Base-by-base conservation (phyloP, 495 filamentous ascomycete species). In the Neurospora pannonica region DNA sequence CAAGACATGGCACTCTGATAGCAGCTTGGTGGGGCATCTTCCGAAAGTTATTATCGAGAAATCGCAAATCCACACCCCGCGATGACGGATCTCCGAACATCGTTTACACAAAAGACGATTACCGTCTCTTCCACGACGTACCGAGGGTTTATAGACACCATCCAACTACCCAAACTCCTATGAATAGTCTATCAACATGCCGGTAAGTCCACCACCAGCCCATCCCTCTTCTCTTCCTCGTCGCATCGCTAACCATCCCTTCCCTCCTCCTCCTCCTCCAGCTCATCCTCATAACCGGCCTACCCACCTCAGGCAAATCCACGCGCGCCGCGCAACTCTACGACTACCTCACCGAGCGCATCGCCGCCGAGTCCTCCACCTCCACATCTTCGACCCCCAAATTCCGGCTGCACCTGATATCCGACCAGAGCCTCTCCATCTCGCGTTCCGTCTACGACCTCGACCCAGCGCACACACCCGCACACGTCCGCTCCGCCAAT, bases 201-300 rank as follows among this genome's bases (percentile, higher is more conserved):
- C 54, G 28, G 54, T 67, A 67, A 67, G 54, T 15, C 13, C 31
- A 67, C 28, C 0, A 67, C 28, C 54, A 67, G 71, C 28, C 71
- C n/a, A 43, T 24, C 21, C 13, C 9, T 17, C 70, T 7, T 37
- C 17, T 24, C 1, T 19, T 11, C 5, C 28, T 42, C 17, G n/a
- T 69, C 38, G 31, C 19, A 70, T n/a, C 19, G 62, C 37, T 46
- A 37, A 46, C 15, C n/a, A 76, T 60, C 21, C 21, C 24, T 21
- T 71, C n/a, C 28, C 24, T 24, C 21, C 19, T 46, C 38, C 19
- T 46, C 38, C 15, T 21, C 42, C 73, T 38, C 17, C 77, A 98
- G 96, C 90, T 99, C 81, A 93, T 99, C 76, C 90, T 97, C 73
- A 84, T 99, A 78, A 95, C 95, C 75, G 96, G 96, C 78, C 94